phyloP scores from a whole-genome alignment of 2,329 filamentous ascomycete genomes.

The Verticillium nubilum region DNA sequence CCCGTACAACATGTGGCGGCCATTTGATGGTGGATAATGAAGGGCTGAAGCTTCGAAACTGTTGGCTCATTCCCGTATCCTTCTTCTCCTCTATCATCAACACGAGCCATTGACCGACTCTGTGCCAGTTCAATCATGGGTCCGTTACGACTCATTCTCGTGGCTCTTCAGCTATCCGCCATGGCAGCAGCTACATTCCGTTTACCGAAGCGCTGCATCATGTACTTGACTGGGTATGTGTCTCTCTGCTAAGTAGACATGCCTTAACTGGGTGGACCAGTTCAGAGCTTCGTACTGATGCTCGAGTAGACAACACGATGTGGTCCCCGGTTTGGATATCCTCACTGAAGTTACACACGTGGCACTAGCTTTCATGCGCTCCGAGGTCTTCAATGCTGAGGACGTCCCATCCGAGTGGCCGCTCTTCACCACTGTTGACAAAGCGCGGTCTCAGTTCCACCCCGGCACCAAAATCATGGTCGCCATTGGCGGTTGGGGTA shows the following conservation, averaged over 20 bases:
- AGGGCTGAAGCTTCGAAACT: not conserved
- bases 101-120: not conserved
- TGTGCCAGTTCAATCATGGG: not conserved
- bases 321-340: conserved; percentile 30
- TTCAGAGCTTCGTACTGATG: not conserved
- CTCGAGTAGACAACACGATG: conserved; percentile 38
- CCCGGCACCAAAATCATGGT: conserved; percentile 58
- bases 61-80: not conserved
- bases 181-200: conserved; percentile 5
- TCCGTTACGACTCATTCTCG: not conserved
- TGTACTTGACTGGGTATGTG: conserved; percentile 46
- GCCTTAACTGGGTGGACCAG: not conserved
- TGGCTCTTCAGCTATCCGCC: conserved; percentile 1
- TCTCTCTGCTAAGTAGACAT: not conserved
- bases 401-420: conserved; percentile 33
- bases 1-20: not conserved
- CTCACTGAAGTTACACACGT: conserved; percentile 48
- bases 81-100: not conserved
- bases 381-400: conserved; percentile 43
- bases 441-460: conserved; percentile 42
- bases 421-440: conserved; percentile 45
- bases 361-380: conserved; percentile 51
- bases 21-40: not conserved
- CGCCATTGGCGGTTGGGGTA: conserved; percentile 72
- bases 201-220: conserved; percentile 25